Evolutionary conservation across 305 asterid genomes (phyloP), one percentile per base, ranked within the genome.

Genomic region (Plantago lanceolata): DNA sequence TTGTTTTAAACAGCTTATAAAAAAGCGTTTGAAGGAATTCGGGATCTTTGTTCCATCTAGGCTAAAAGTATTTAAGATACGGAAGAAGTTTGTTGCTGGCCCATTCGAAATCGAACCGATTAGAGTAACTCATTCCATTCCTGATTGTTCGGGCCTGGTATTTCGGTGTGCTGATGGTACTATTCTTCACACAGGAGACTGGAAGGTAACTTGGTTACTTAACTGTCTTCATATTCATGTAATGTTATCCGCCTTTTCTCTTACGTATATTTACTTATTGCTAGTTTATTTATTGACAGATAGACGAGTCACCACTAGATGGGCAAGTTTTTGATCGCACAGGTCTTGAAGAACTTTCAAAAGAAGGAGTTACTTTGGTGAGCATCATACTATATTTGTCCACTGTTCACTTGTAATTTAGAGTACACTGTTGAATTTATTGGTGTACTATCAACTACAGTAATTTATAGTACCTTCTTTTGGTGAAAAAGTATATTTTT

Each of bases 341-440:
- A 73, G 90, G 85, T 55, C 86, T 94, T 50, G 99, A 94, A 85
- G 95, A 90, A 76, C 99, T 94, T 71, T 82, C 97, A 9, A 94
- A 90, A 75, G 99, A 94, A 82, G 99, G 99, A 70, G 99, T 94
- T 72, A 88, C 99, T 58, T 86, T 94, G 90, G 99, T 94, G 78
- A 75, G 97, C 72, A 65, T 48, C 53, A 31, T 21, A 44, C 58
- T 70, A 44, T 66, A 16, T 57, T 56, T 67, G 20, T 66, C 52
- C 3, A 45, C 2, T 63, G 44, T 53, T 28, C 49, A 3, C 24
- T 64, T 50, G 47, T 35, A 55, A 54, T 61, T 58, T 68, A 55
- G 37, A 43, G 33, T 57, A 56, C 56, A n/a, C 59, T 16, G 28
- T 68, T 24, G 26, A 18, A 26, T 28, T 19, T 35, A 6, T 59